Evolutionary conservation across 805 yeast genomes (phyloP).

Genomic region (Wickerhamomyces sydowiorum): DNA sequence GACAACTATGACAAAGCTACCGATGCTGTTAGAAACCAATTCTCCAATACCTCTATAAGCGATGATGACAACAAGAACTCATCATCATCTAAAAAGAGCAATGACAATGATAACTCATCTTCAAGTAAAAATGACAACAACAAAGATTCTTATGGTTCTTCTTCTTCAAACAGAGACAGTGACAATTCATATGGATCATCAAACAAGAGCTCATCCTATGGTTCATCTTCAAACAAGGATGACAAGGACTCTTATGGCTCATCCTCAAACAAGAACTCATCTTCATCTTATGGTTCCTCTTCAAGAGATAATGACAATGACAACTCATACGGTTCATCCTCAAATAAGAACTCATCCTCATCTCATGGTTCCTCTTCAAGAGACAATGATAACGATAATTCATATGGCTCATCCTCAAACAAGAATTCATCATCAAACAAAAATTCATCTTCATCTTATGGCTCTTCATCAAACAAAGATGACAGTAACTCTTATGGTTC

Average conservation of each 20-base stretch:
- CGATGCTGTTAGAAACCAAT: conserved; percentile 18
- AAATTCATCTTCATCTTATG: conserved; percentile 6
- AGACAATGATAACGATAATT: conserved; percentile 8
- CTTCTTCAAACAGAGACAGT: conserved; percentile 19
- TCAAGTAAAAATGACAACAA: conserved; percentile 18
- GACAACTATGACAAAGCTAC: conserved; percentile 23
- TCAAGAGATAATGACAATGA: conserved; percentile 8
- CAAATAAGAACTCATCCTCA: conserved; percentile 11
- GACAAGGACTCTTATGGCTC: conserved; percentile 3
- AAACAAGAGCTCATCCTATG: conserved; percentile 6
- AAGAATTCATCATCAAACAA: conserved; percentile 6
- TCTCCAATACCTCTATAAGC: conserved; percentile 21
- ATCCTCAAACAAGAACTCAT: background rate
- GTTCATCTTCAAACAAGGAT: conserved; percentile 10
- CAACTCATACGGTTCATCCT: conserved; percentile 17
- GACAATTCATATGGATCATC: conserved; percentile 25
- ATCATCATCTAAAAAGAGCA: conserved; percentile 4
- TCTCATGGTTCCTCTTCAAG: conserved; percentile 21
- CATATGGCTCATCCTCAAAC: conserved; percentile 24
- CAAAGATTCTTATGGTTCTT: conserved; percentile 25
- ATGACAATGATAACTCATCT: conserved; percentile 14
- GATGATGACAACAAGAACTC: conserved; percentile 11
- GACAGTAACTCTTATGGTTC: conserved; percentile 23
- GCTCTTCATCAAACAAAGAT: conserved; percentile 13
- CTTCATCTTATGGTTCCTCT: background rate